A percentile compares a stretch with the other conserved stretches of the same genome.
These are phyloP conservation scores for Globisporangium perplexum DNA, from an alignment of 352 stramenopile species.

Conservation along the genomic window DNA sequence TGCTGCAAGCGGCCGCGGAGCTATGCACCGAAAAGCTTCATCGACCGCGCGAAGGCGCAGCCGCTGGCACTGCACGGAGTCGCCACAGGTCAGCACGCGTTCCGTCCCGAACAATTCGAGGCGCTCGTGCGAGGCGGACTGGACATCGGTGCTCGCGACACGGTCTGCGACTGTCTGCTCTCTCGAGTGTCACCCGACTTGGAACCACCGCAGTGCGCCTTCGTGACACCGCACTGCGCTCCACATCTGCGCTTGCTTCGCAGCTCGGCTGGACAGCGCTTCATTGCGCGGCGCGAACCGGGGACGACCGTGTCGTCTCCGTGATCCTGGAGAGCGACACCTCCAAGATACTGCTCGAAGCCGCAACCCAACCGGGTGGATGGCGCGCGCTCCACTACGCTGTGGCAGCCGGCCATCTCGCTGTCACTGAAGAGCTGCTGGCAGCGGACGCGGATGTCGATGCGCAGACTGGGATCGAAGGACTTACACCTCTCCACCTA, in stretches of 20 bases:
- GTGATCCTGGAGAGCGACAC: constrained; percentile 1
- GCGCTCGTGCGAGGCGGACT: constrained; percentile 1
- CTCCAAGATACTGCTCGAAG: constrained; percentile 5
- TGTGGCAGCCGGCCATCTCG: constrained; percentile 1
- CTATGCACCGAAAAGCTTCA: constrained; percentile 10
- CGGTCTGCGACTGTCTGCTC: background rate
- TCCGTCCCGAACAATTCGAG: constrained; percentile 7
- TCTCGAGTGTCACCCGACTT: no score
- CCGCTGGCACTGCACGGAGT: constrained; percentile 11
- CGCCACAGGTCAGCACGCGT: constrained; percentile 1
- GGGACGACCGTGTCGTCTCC: constrained; percentile 2
- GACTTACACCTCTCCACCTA: constrained; percentile 6
- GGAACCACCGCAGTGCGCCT: background rate
- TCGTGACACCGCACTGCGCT: no score
- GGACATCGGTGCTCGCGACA: constrained; percentile 2
- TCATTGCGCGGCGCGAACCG: constrained; percentile 6
- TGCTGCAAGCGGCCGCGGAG: constrained; percentile 9
- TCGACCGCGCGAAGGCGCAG: constrained; percentile 3
- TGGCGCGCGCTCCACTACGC: constrained; percentile 12
- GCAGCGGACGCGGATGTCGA: constrained; percentile 5
- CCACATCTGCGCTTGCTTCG: no score
- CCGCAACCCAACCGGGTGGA: constrained; percentile 2
- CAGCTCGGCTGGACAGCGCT: constrained; percentile 9
- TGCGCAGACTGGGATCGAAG: background rate
- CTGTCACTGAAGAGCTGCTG: constrained; percentile 5